A percentile compares a stretch with the other conserved stretches of the same genome.
phyloP scores from a whole-genome alignment of 352 stramenopile species.

The Aphanomyces stellatus region DNA sequence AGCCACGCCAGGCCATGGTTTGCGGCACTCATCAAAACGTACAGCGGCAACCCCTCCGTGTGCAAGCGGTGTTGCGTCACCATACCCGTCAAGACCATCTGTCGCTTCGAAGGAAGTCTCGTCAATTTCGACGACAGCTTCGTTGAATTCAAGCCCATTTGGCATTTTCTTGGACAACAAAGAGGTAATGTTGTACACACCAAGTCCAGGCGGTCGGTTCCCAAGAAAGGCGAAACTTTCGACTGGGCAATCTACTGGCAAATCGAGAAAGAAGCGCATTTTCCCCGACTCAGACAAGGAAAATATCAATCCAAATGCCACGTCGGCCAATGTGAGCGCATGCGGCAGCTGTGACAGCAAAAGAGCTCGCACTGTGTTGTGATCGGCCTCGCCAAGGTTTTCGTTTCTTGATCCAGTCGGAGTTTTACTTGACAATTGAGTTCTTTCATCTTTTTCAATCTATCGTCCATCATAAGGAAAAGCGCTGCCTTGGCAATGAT shows the following conservation, averaged over 20 bases:
- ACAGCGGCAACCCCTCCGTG: too few species aligned
- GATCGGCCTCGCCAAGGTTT: too few species aligned
- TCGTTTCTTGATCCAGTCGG: too few species aligned
- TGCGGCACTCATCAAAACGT: not conserved
- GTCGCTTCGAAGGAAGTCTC: not conserved
- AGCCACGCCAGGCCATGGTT: not conserved
- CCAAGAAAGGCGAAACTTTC: not conserved
- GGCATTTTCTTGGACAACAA: not conserved
- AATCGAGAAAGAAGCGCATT: not conserved
- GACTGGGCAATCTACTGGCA: not conserved
- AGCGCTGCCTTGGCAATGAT: too few species aligned
- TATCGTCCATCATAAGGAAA: too few species aligned
- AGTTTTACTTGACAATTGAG: too few species aligned
- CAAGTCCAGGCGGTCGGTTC: not conserved
- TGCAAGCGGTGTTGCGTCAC: too few species aligned
- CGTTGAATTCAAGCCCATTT: constrained; percentile 6
- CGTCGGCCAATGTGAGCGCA: not conserved
- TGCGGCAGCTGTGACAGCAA: not conserved
- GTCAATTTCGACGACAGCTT: not conserved
- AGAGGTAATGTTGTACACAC: not conserved
- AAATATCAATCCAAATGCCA: constrained; percentile 2
- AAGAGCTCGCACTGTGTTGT: not conserved
- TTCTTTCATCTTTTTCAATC: too few species aligned
- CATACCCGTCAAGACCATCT: not conserved
- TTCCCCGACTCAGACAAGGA: not conserved